These are phyloP conservation scores for Helenozyma rhizophorensis DNA, from an alignment of 805 yeast species.

Conservation along the genomic window DNA sequence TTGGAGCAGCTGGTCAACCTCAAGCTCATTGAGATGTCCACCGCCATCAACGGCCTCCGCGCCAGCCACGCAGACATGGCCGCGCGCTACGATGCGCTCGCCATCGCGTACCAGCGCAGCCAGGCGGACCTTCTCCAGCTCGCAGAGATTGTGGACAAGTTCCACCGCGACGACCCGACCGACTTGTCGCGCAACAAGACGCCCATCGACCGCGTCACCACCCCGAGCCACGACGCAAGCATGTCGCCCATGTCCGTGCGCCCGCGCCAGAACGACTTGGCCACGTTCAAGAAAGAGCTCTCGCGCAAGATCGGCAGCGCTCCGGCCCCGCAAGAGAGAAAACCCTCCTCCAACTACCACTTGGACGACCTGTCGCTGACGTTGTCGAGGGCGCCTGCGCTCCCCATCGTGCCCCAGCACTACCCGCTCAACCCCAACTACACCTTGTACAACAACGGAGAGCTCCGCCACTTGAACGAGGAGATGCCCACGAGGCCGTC, in stretches of 20 bases:
- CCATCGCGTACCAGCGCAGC: slow-evolving; percentile 44
- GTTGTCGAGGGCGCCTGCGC: slow-evolving; percentile 8
- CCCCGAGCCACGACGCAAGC: slow-evolving; percentile 6
- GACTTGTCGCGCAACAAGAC: slow-evolving; percentile 8
- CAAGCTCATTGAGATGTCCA: slow-evolving; percentile 34
- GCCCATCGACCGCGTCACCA: slow-evolving; percentile 8
- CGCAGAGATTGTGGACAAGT: slow-evolving; percentile 42
- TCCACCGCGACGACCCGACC: slow-evolving; percentile 4
- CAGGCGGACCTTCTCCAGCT: slow-evolving; percentile 52
- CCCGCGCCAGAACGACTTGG: slow-evolving; percentile 4
- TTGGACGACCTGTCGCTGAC: slow-evolving; percentile 9
- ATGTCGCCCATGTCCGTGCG: slow-evolving; percentile 13
- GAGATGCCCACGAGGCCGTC: slow-evolving; percentile 17
- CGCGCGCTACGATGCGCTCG: slow-evolving; percentile 43
- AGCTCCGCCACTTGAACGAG: slow-evolving; percentile 7
- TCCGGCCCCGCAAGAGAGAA: no score
- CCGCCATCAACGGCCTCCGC: slow-evolving; percentile 32
- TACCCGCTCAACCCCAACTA: slow-evolving; percentile 34
- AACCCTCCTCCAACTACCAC: slow-evolving; percentile 7
- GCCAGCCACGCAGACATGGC: slow-evolving; percentile 41
- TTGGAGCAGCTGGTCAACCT: slow-evolving; percentile 18
- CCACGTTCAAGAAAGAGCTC: slow-evolving; percentile 11
- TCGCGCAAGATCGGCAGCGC: slow-evolving; percentile 3
- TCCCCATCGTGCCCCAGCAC: slow-evolving; percentile 30
- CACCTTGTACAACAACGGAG: slow-evolving; percentile 23